phyloP scores from a whole-genome alignment of 2,329 filamentous ascomycete genomes.

The Ophiocordyceps robertsii region DNA sequence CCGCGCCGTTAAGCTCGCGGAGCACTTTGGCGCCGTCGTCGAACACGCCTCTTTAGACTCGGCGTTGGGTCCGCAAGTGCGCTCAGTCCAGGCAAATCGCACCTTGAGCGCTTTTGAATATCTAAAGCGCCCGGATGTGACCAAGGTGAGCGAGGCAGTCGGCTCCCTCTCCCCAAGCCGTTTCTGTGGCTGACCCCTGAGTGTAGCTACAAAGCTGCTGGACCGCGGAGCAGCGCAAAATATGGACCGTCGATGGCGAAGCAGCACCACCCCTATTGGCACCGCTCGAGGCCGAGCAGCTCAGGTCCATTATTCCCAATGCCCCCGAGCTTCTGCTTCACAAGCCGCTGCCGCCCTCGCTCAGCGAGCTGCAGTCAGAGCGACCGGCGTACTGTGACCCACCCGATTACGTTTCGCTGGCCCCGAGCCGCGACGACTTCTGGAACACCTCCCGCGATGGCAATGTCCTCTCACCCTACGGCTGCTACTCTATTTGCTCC shows the following conservation, averaged over 20 bases:
- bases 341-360: slow-evolving; percentile 4
- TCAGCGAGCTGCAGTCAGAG: slow-evolving; percentile 7
- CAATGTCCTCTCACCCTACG: slow-evolving; percentile 10
- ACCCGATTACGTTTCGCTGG: slow-evolving; percentile 11
- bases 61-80: background rate
- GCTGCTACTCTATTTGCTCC: slow-evolving; percentile 17
- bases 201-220: slow-evolving; percentile 14
- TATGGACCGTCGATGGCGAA: slow-evolving; percentile 1
- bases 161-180: background rate
- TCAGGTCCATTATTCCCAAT: background rate
- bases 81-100: slow-evolving; percentile 3
- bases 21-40: slow-evolving; percentile 20
- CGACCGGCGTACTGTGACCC: slow-evolving; percentile 5
- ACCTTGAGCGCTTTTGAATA: slow-evolving; percentile 22
- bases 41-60: slow-evolving; percentile 12
- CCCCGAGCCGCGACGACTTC: slow-evolving; percentile 13
- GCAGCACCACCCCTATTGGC: background rate
- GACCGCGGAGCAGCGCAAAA: slow-evolving; percentile 10
- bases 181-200: background rate
- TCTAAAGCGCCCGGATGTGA: slow-evolving; percentile 16
- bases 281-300: background rate
- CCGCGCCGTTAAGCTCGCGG: slow-evolving; percentile 20
- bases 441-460: slow-evolving; percentile 17
- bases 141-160: slow-evolving; percentile 6
- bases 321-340: background rate